phyloP scores from a whole-genome alignment of 306 rosid genomes.

The Prunus padus region DNA sequence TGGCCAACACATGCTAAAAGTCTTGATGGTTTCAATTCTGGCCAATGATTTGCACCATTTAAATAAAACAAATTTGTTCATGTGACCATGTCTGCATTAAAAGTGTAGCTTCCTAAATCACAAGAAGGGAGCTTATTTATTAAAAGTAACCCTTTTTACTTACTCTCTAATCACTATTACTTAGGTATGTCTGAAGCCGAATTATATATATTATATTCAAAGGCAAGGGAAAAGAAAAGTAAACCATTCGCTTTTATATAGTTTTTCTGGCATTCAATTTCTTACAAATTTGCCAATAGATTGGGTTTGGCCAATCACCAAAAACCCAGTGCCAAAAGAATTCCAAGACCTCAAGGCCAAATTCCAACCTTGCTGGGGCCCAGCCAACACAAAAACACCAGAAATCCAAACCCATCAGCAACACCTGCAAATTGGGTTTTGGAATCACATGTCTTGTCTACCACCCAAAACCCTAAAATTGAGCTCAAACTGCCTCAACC shows the following conservation, averaged over 20 bases:
- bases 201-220: no score
- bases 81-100: no score
- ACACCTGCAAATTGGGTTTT: conserved; percentile 21
- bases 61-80: no score
- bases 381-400: not conserved
- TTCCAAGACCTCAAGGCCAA: not conserved
- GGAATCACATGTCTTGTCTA: conserved; percentile 7
- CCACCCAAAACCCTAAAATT: conserved; percentile 21
- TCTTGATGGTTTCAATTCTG: not conserved
- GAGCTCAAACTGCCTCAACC: not conserved
- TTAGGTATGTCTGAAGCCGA: no score
- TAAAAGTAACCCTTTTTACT: no score
- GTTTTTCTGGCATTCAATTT: not conserved
- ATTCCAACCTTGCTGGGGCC: not conserved
- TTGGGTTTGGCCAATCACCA: not conserved
- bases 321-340: not conserved
- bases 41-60: no score
- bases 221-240: no score
- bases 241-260: no score
- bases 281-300: not conserved
- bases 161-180: no score
- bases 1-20: no score
- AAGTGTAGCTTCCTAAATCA: no score
- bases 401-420: not conserved
- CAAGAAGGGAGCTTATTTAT: no score